Base-by-base conservation (phyloP, 768 basidiomycete species). In the Stropharia rugosoannulata region DNA sequence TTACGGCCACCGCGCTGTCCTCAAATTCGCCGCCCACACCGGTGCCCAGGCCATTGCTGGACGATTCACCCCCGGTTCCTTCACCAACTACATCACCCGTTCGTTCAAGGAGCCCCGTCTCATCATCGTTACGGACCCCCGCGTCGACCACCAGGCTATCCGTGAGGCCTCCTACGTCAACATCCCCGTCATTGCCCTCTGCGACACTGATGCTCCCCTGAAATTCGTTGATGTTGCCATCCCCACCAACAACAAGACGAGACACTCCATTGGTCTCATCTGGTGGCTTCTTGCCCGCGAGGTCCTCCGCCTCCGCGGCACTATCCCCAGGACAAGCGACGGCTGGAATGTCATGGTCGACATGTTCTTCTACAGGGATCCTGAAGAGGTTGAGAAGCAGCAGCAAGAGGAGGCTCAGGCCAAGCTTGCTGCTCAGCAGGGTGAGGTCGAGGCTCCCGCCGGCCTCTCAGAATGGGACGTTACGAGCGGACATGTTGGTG, bases 61-160 rank as follows among this genome's bases (percentile, higher is more conserved):
- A 68, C 93, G 97, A 67, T 98, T 99, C 82, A 98, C 96, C 62
- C 96, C 96, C 66, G 96, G 96, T 81, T 90, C 86, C 64, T 97
- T 98, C 80, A 98, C 97, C 72, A 99, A 99, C 82, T 98, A 98
- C 83, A 96, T 96, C 82, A 97, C 94, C 65, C 93, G 93, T 68
- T 97, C 95, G 58, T 99, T 98, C 91, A 98, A 98, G 82, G 97
- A 99, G 79, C 97, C 97, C 65, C 93, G 97, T 66, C 85, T 99
- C 59, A 95, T 99, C 74, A 72, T 99, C 69, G 96, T 99, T 59
- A 98, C 96, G 73, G 97, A 99, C 80, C 97, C 97, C 64, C 93
- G 97, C 63, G 93, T 98, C 61, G 97, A 98, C 79, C 97, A 98
- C 83, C 97, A 99, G 78, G 97, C 97, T 62, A 99, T 99, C 78